Base-by-base conservation (phyloP, 2,329 filamentous ascomycete species). In the Phialophora tarda region DNA sequence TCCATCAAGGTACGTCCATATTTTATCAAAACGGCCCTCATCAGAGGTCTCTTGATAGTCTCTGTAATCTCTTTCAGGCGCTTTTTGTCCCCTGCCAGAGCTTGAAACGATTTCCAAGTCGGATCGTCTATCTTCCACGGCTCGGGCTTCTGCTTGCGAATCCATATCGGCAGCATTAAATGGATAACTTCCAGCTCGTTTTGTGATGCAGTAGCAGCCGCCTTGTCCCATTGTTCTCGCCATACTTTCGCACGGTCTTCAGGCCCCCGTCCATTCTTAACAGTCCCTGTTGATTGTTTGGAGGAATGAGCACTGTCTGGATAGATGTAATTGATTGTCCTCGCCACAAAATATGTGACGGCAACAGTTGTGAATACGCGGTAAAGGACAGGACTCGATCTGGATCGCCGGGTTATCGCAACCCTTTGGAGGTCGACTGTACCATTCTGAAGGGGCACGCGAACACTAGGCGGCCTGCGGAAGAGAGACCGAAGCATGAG, bases 401-500 rank as follows among this genome's bases (percentile, higher is more conserved):
- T 64, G 6, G 68, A 63, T 38, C 57, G 59, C 21, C 59, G 53
- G 32, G 65, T 69, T 47, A 73, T 63, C 55, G 68, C 62, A 30
- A 73, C 71, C 56, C 67, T 64, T 34, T 69, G 70, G 5, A 72
- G 21, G 38, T 63, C 58, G 59, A 72, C 60, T 4, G 59, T 26
- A 7, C 64, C 69, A 64, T 68, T 67, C 32, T 72, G 62, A 23
- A 68, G 57, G 32, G 71, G 71, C 38, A 73, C 67, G 60, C 71
- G 69, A 48, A 72, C 59, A n/a, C 65, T 70, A 47, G 69, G 71
- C 59, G 67, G 50, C 34, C 67, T 66, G 60, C 68, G 68, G 63
- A 73, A 70, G 34, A 73, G 69, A 63, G 59, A 72, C 55, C 66
- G 68, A 62, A 72, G 67, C 71, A 72, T 72, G 24, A 61, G 50